Evolutionary conservation across 768 basidiomycete species (phyloP), one percentile per base, ranked within the genome.

Genomic region (Xanthoconium stramineum): DNA sequence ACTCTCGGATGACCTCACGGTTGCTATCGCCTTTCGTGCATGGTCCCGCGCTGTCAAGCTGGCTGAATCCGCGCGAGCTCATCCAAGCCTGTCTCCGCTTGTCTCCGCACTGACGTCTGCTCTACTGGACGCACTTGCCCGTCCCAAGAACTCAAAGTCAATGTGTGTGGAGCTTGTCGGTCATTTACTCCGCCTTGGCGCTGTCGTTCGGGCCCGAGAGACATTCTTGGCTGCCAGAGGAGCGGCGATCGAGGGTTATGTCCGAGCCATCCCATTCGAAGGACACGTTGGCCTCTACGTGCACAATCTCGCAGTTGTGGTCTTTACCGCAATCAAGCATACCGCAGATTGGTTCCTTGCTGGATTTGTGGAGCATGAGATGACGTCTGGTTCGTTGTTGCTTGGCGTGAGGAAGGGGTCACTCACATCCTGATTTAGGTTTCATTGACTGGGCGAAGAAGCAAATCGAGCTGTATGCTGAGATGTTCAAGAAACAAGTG

Each of bases 331-430:
- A 1, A 89, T 99, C 69, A 95, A 97, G 69, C 93, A 98, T 67
- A 97, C 95, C 1, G 92, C 92, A 14, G 96, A 99, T 73, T 99
- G 97, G 97, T 99, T 92, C 72, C 77, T 98, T 62, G 87, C 89
- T 1, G 94, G 93, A 54, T 99, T 97, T 74, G 91, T 88, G 71
- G 97, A 98, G 72, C 94, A 97, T 67, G 87, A 94, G 61, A 91
- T 91, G 59, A 89, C 96, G 0, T 95, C 93, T 55, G 83, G 96
- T 96, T 63, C 60, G 91, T 78, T 0, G 8, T 30, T 17, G 11
- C 19, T 14, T 37, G 20, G 6, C 15, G 11, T 50, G 24, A 15
- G 33, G 12, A 30, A 43, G 46, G 28, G 5, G 33, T 37, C 50
- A 33, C 33, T 53, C 36, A 59, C 11, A 11, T 47, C 8, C 5